Base-by-base conservation (phyloP, 2,329 filamentous ascomycete genomes). In the Beauveria varroae region DNA sequence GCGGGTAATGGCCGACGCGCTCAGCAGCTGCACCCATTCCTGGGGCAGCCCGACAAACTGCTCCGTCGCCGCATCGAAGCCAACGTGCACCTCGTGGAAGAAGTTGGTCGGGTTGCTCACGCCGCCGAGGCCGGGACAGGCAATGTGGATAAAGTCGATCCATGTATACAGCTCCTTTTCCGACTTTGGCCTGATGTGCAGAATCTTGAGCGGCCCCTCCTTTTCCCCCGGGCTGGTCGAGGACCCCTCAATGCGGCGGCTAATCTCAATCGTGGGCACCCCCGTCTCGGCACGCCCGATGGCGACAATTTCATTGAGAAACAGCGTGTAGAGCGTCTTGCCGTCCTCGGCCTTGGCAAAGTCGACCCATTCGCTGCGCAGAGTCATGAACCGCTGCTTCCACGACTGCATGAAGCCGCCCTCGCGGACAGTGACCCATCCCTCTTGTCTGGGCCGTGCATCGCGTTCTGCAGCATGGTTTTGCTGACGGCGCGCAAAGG, bases 71-170 rank as follows among this genome's bases (percentile, higher is more conserved):
- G 91, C 90, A 71, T 96, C 92, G 71, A 96, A 96, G 63, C 91
- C 92, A 65, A 96, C 92, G 72, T 96, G 92, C 30, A 96, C 90
- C 56, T 90, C 87, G 72, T 96, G 92, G 24, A 88, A 90, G 76
- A 96, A 96, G 76, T 96, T 96, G 63, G 92, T 96, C 6, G 92
- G 92, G 74, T 96, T 96, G 75, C 91, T 96, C 61, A 96, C 92
- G 66, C 92, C 92, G 62, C 92, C 91, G 89, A 96, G 95, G 64
- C 89, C 91, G 9, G 92, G 91, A 72, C 91, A 96, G 66, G 91
- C 87, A 67, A 91, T 90, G 72, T 96, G 96, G 66, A 96, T 93
- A 72, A 90, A 89, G 73, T 96, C 92, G 68, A 96, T 95, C 92
- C 92, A 96, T 68, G 93, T 89, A 74, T 96, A 96, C 60, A 96